phyloP scores from a whole-genome alignment of 768 basidiomycete genomes.

The Gloeophyllum trabeum region DNA sequence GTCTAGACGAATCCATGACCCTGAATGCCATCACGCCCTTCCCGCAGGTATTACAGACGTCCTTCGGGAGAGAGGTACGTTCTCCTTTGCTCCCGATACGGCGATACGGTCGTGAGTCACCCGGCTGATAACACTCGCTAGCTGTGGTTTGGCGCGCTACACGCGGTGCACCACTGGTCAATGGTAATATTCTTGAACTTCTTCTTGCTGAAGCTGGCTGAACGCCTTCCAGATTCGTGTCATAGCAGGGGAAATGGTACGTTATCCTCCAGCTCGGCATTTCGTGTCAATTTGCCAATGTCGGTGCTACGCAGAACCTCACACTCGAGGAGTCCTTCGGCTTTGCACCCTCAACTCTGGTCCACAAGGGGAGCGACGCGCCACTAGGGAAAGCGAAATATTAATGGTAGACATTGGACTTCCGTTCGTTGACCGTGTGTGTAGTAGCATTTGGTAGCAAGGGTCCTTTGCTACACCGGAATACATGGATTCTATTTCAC shows the following conservation, averaged over 20 bases:
- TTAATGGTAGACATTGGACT: constrained; percentile 18
- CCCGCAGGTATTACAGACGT: constrained; percentile 64
- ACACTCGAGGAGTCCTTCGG: constrained; percentile 68
- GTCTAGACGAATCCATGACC: constrained; percentile 48
- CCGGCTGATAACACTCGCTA: constrained; percentile 14
- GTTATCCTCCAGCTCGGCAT: constrained; percentile 10
- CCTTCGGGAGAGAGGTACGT: constrained; percentile 70
- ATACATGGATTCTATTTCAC: too few species aligned
- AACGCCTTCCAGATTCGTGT: constrained; percentile 50
- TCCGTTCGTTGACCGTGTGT: not conserved
- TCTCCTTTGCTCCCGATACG: too few species aligned
- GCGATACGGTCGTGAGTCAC: constrained; percentile 2
- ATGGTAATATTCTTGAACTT: constrained; percentile 40
- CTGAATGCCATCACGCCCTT: constrained; percentile 77
- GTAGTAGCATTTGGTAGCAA: not conserved
- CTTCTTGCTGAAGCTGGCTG: constrained; percentile 1
- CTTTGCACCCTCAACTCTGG: constrained; percentile 76
- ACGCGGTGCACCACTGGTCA: constrained; percentile 88
- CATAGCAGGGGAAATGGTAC: constrained; percentile 72
- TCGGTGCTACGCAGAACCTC: constrained; percentile 35
- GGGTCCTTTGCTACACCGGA: too few species aligned
- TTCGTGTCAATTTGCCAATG: not conserved
- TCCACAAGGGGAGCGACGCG: constrained; percentile 58
- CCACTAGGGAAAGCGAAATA: constrained; percentile 58
- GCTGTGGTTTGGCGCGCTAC: constrained; percentile 82